A percentile compares a stretch with the other conserved stretches of the same genome.
Conservation (phyloP, 1,284 basidiomycete genomes). For the Apiotrichum gamsii region DNA sequence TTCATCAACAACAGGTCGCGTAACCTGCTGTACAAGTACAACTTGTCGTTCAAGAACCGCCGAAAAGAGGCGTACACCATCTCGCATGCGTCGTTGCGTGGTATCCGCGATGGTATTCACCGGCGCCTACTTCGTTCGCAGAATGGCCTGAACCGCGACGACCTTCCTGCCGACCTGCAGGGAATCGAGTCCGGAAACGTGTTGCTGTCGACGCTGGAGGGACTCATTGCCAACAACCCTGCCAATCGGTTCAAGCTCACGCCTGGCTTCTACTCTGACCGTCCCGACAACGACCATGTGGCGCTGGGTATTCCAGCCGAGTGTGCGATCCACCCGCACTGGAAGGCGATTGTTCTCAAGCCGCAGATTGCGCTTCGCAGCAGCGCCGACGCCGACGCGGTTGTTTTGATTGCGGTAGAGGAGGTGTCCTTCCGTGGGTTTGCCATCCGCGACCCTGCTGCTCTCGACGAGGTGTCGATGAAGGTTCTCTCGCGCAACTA, state of each 20-base stretch:
- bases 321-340: conserved; percentile 54
- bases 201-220: conserved; percentile 18
- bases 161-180: not conserved
- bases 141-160: conserved; percentile 17
- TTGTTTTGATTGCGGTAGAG: conserved; percentile 72
- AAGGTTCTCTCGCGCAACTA: conserved; percentile 79
- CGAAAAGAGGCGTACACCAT: conserved; percentile 78
- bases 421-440: conserved; percentile 77
- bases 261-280: conserved; percentile 13
- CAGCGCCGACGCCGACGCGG: conserved; percentile 57
- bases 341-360: conserved; percentile 78
- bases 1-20: conserved; percentile 73
- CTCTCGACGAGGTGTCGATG: conserved; percentile 74
- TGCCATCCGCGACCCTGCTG: conserved; percentile 70
- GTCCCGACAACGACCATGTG: conserved; percentile 15
- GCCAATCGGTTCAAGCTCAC: conserved; percentile 21
- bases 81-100: conserved; percentile 61
- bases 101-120: conserved; percentile 28
- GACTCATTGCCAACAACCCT: conserved; percentile 8
- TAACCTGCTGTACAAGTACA: conserved; percentile 82
- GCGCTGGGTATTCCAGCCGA: conserved; percentile 34
- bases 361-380: conserved; percentile 82
- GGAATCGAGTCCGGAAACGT: conserved; percentile 1
- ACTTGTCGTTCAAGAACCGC: conserved; percentile 70
- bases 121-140: conserved; percentile 15